Percentiles rank a stretch among this genome's conserved stretches.
Conservation (phyloP, 768 basidiomycete genomes). For the Mycena epipterygia region DNA sequence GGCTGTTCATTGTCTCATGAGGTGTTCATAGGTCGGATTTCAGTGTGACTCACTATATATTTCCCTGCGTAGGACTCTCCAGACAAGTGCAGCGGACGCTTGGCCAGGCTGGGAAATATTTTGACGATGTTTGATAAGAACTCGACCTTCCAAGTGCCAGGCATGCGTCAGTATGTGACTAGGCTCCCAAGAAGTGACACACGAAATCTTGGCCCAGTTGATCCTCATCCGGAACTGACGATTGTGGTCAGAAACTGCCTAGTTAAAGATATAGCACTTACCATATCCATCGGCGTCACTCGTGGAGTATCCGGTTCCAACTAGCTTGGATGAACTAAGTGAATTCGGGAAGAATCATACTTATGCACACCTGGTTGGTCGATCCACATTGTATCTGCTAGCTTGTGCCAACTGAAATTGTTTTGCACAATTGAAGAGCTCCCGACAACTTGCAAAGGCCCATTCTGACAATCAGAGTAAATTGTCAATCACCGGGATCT, state of each 20-base stretch:
- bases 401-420: slow-evolving; percentile 67
- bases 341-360: background rate
- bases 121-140: slow-evolving; percentile 80
- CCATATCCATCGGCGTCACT: slow-evolving; percentile 72
- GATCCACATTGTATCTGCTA: slow-evolving; percentile 79
- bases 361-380: slow-evolving; percentile 78
- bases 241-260: slow-evolving; percentile 2
- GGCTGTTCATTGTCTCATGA: slow-evolving; percentile 47
- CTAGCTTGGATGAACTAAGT: background rate
- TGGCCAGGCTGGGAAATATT: slow-evolving; percentile 78
- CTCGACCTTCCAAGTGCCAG: slow-evolving; percentile 79
- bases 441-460: slow-evolving; percentile 69
- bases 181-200: slow-evolving; percentile 38
- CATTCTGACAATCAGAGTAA: slow-evolving; percentile 66
- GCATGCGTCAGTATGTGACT: slow-evolving; percentile 1
- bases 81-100: slow-evolving; percentile 73
- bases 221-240: slow-evolving; percentile 69
- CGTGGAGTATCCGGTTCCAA: slow-evolving; percentile 74
- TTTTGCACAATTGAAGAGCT: slow-evolving; percentile 66
- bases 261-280: slow-evolving; percentile 36
- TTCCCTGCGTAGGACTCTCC: slow-evolving; percentile 85
- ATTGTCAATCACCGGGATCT: background rate
- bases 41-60: slow-evolving; percentile 65
- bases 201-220: slow-evolving; percentile 72
- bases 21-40: background rate